Conservation (phyloP, 2,329 filamentous ascomycete genomes). For the Tolypocladium paradoxum region DNA sequence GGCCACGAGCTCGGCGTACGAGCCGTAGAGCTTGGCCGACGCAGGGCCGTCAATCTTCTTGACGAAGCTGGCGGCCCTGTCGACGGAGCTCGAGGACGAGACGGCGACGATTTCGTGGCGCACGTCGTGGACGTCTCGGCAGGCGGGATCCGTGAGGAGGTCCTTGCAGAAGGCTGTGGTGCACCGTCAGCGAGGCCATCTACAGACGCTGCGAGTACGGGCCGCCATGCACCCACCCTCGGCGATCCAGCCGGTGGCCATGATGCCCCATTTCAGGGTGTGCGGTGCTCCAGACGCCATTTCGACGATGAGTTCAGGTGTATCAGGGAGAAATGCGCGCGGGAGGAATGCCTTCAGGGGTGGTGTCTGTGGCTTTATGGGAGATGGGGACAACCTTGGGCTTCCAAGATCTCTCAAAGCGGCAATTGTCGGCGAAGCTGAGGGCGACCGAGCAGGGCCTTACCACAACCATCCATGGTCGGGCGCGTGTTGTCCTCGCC, state of each 20-base stretch:
- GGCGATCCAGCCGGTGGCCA: constrained; percentile 50
- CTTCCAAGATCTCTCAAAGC: too few species aligned
- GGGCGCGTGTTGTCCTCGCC: too few species aligned
- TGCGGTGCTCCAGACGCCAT: constrained; percentile 32
- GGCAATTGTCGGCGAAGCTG: too few species aligned
- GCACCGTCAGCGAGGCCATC: background rate
- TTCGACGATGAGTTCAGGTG: constrained; percentile 6
- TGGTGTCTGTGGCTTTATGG: background rate
- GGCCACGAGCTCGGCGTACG: constrained; percentile 69
- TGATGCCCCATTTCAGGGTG: constrained; percentile 47
- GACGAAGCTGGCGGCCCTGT: constrained; percentile 63
- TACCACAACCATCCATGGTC: too few species aligned
- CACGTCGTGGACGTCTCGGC: constrained; percentile 60
- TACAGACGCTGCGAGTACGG: background rate
- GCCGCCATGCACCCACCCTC: constrained; percentile 27
- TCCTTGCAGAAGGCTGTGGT: constrained; percentile 60
- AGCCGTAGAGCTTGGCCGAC: constrained; percentile 63
- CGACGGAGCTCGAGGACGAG: constrained; percentile 63
- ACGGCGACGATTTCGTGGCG: constrained; percentile 69
- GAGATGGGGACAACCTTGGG: too few species aligned
- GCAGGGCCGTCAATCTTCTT: constrained; percentile 57
- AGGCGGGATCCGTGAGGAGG: constrained; percentile 61
- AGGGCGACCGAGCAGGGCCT: too few species aligned
- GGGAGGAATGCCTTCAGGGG: background rate
- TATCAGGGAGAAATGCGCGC: background rate